These are phyloP conservation scores for Sequoia sempervirens DNA, from an alignment of 75 land plant species.

Conservation along the genomic window DNA sequence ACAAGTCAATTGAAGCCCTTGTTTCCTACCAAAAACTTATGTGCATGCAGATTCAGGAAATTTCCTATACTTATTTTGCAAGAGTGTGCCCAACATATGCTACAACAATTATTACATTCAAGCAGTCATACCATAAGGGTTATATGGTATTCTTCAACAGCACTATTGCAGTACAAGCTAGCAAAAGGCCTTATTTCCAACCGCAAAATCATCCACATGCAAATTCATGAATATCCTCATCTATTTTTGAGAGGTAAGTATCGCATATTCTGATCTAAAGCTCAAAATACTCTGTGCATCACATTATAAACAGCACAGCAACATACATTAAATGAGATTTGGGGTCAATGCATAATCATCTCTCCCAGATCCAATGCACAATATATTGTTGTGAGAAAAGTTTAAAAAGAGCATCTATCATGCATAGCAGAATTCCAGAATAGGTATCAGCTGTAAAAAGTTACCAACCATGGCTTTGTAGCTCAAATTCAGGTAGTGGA, in stretches of 20 bases:
- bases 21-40: neutral
- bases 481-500: constrained; percentile 72
- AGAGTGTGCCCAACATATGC: neutral
- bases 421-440: constrained; percentile 1
- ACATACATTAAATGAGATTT: neutral
- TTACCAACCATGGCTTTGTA: constrained; percentile 68
- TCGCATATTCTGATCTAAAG: neutral
- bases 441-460: constrained; percentile 1
- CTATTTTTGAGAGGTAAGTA: neutral
- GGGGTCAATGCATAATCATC: neutral
- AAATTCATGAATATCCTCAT: neutral
- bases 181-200: neutral
- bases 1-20: neutral
- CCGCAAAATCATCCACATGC: neutral
- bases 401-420: neutral
- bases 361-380: neutral
- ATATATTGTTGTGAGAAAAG: neutral
- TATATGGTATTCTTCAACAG: neutral
- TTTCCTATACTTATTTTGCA: neutral
- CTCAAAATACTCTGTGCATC: neutral
- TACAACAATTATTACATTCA: neutral
- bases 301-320: too few relatives aligned
- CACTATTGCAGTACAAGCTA: neutral
- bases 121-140: neutral
- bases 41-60: neutral